Conservation (phyloP, 495 filamentous ascomycete species). For the Penicillium longicatenatum region DNA sequence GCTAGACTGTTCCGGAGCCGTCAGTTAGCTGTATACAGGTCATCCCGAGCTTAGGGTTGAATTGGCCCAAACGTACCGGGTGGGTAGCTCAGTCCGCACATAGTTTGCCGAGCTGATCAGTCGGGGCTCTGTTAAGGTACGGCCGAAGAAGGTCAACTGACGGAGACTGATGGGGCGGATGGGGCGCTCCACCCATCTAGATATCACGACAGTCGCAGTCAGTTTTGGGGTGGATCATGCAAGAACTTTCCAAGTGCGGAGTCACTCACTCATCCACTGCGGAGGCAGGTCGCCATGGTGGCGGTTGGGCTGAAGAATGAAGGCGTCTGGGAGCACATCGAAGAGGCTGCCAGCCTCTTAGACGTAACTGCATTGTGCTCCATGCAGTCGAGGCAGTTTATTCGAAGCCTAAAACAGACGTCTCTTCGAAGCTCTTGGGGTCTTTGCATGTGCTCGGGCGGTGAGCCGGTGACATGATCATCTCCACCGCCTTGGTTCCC, state of each 20-base stretch:
- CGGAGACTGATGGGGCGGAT: constrained; percentile 86
- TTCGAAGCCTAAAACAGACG: not conserved
- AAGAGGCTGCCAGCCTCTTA: constrained; percentile 34
- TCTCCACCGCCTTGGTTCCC: not conserved
- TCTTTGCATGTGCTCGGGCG: constrained; percentile 15
- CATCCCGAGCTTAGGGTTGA: not conserved
- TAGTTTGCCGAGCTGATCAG: constrained; percentile 95
- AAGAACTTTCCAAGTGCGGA: constrained; percentile 10
- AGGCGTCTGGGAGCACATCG: constrained; percentile 26
- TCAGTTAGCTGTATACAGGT: not conserved
- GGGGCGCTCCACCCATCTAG: constrained; percentile 83
- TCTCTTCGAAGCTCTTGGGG: not conserved
- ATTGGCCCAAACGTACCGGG: constrained; percentile 56
- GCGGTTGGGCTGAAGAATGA: constrained; percentile 41
- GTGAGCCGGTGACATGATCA: not conserved
- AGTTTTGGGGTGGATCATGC: not conserved
- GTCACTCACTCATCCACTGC: constrained; percentile 79
- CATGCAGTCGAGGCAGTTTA: constrained; percentile 22
- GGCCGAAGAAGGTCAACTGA: constrained; percentile 91
- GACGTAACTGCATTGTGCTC: constrained; percentile 39
- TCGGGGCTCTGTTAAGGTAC: constrained; percentile 85
- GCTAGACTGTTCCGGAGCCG: constrained; percentile 61
- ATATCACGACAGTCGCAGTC: not conserved
- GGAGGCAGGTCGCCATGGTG: constrained; percentile 78
- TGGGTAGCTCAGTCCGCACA: constrained; percentile 91